Evolutionary conservation across 257 asterid genomes (phyloP).

Genomic region (Vinca minor): DNA sequence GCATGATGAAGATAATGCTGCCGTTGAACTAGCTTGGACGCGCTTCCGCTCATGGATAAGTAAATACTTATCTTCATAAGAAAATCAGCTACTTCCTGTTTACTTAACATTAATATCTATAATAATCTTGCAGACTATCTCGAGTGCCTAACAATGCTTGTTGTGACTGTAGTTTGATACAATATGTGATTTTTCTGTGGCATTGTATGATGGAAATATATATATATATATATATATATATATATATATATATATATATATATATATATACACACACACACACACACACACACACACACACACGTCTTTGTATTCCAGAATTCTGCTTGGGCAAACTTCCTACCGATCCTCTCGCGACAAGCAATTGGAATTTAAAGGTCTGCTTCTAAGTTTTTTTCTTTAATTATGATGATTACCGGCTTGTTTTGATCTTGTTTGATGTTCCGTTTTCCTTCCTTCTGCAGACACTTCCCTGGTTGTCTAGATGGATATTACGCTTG

Average conservation of each 20-base stretch:
- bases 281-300: too few relatives aligned
- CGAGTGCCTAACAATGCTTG: not conserved
- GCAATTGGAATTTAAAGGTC: too few relatives aligned
- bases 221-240: too few relatives aligned
- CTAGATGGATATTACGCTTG: conserved; percentile 16
- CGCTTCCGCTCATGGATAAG: conserved; percentile 75
- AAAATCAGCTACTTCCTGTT: not conserved
- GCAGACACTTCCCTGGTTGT: conserved; percentile 25
- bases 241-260: too few relatives aligned
- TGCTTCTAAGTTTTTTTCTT: too few relatives aligned
- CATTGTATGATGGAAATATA: too few relatives aligned
- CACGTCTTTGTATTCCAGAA: too few relatives aligned
- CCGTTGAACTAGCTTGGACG: conserved; percentile 79
- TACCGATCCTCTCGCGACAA: conserved; percentile 28
- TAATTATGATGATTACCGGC: not conserved
- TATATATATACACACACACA: too few relatives aligned
- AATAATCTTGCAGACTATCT: not conserved
- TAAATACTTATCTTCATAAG: conserved; percentile 50
- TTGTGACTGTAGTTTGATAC: not conserved
- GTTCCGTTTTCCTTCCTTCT: not conserved
- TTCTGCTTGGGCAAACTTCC: too few relatives aligned
- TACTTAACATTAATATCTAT: too few relatives aligned
- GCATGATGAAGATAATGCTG: conserved; percentile 57
- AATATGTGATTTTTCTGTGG: too few relatives aligned
- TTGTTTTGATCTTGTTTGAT: not conserved